These are phyloP conservation scores for Spergularia azorica DNA, from an alignment of 179 eudicot genomes.

Conservation along the genomic window DNA sequence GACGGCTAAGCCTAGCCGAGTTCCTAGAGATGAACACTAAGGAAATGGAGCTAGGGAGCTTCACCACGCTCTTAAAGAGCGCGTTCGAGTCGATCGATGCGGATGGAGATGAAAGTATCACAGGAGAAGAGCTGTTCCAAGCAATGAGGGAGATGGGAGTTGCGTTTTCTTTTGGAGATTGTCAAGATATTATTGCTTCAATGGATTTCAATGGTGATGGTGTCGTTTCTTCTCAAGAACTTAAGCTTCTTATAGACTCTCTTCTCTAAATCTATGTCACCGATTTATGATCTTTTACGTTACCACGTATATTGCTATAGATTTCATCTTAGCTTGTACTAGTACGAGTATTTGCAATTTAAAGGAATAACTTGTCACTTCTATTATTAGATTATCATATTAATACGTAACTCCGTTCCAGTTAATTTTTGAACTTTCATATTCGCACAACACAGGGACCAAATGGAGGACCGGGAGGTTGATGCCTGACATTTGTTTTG, in stretches of 20 bases:
- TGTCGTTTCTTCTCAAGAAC: conserved; percentile 31
- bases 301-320: neutral
- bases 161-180: conserved; percentile 25
- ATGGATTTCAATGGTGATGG: conserved; percentile 43
- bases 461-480: too few relatives aligned
- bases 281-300: neutral
- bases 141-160: conserved; percentile 16
- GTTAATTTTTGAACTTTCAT: too few relatives aligned
- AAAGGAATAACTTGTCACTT: too few relatives aligned
- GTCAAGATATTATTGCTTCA: conserved; percentile 33
- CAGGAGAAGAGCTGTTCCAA: conserved; percentile 16
- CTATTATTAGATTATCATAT: too few relatives aligned
- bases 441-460: too few relatives aligned
- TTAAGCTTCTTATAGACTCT: conserved; percentile 30
- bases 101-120: conserved; percentile 9
- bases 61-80: conserved; percentile 13
- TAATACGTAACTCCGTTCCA: too few relatives aligned
- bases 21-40: conserved; percentile 26
- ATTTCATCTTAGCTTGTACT: too few relatives aligned
- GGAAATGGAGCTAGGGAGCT: conserved; percentile 17
- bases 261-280: conserved; percentile 14
- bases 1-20: conserved; percentile 22
- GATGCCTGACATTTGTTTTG: too few relatives aligned
- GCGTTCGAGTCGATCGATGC: conserved; percentile 25
- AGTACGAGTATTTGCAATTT: too few relatives aligned